Percentiles rank a stretch among this genome's conserved stretches.
Evolutionary conservation across 208 protist species (phyloP).

Genomic region (Trypanosoma theileri): DNA sequence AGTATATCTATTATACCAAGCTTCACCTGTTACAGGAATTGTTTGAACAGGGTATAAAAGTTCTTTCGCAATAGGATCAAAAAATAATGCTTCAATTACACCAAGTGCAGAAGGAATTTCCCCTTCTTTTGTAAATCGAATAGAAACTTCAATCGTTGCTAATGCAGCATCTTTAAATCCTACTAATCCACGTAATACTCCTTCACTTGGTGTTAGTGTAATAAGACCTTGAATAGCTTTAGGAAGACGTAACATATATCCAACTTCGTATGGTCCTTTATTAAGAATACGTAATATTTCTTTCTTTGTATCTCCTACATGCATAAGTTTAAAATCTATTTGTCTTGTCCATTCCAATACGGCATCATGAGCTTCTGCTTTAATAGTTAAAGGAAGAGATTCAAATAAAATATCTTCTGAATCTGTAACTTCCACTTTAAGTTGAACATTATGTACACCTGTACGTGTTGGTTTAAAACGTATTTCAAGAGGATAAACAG

Average conservation of each 20-base stretch:
- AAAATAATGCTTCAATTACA: conserved; percentile 86
- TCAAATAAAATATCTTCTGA: conserved; percentile 54
- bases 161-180: conserved; percentile 89
- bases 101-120: conserved; percentile 72
- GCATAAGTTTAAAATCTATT: conserved; percentile 89
- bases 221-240: conserved; percentile 64
- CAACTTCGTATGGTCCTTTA: conserved; percentile 94
- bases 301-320: conserved; percentile 83
- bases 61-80: conserved; percentile 72
- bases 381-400: conserved; percentile 66
- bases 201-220: conserved; percentile 57
- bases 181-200: conserved; percentile 76
- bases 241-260: conserved; percentile 85
- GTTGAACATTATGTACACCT: conserved; percentile 62
- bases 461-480: conserved; percentile 70
- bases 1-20: conserved; percentile 88
- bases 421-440: conserved; percentile 71
- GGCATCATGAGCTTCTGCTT: conserved; percentile 92
- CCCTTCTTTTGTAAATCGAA: conserved; percentile 74
- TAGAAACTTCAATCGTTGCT: conserved; percentile 73
- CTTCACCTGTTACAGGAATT: conserved; percentile 79
- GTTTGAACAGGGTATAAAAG: conserved; percentile 84
- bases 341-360: conserved; percentile 90
- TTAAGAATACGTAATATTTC: conserved; percentile 88
- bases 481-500: conserved; percentile 47